A percentile compares a stretch with the other conserved stretches of the same genome.
phyloP scores from a whole-genome alignment of 495 filamentous ascomycete genomes.

The Entonaema liquescens region DNA sequence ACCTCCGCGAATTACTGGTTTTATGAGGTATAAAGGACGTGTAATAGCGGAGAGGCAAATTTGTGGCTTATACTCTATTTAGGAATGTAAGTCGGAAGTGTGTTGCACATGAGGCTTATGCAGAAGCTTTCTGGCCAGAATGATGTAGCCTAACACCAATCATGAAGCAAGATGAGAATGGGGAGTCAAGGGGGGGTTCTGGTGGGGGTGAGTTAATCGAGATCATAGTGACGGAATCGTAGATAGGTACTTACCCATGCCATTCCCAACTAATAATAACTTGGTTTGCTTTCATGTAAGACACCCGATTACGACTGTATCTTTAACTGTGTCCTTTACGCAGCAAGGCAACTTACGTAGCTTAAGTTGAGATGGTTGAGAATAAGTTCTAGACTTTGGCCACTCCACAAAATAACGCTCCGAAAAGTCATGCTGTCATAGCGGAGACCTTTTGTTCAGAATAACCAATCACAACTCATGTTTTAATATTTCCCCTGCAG shows the following conservation, averaged over 20 bases:
- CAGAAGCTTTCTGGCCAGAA: not conserved
- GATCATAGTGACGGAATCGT: slow-evolving; percentile 34
- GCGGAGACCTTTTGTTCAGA: not conserved
- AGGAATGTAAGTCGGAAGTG: not conserved
- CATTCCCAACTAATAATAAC: not conserved
- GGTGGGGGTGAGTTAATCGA: slow-evolving; percentile 24
- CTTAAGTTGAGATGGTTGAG: too few relatives aligned
- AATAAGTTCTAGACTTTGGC: slow-evolving; percentile 22
- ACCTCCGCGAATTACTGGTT: not conserved
- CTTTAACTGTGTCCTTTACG: too few relatives aligned
- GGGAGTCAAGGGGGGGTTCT: not conserved
- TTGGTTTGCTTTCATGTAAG: not conserved
- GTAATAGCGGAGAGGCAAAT: not conserved
- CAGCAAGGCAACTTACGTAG: too few relatives aligned
- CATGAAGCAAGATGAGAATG: slow-evolving; percentile 27
- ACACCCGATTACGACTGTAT: not conserved
- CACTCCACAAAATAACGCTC: slow-evolving; percentile 29
- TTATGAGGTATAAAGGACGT: not conserved
- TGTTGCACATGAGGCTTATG: not conserved
- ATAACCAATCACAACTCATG: slow-evolving; percentile 6
- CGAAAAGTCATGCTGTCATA: slow-evolving; percentile 42
- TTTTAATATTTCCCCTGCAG: slow-evolving; percentile 29
- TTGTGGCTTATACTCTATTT: not conserved
- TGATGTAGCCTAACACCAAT: not conserved
- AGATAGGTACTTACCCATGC: slow-evolving; percentile 3